These are phyloP conservation scores for Peronospora destructor DNA, from an alignment of 352 stramenopile species.

Conservation along the genomic window DNA sequence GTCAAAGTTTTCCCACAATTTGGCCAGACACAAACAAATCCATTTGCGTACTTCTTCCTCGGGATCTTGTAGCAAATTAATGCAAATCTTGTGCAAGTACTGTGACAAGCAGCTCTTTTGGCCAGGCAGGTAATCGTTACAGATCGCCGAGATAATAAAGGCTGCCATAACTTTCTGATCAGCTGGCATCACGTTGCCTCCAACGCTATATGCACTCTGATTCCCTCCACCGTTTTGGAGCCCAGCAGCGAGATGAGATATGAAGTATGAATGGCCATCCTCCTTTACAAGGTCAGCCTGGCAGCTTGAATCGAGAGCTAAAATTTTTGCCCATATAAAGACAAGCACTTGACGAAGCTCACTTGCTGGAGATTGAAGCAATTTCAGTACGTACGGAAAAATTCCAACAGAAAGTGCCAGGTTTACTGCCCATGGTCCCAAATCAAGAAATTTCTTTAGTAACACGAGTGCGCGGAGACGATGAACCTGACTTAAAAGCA, in stretches of 20 bases:
- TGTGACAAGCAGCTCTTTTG: slow-evolving; percentile 92
- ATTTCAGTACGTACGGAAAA: slow-evolving; percentile 98
- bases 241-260: slow-evolving; percentile 85
- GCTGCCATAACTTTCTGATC: slow-evolving; percentile 93
- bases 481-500: slow-evolving; percentile 95
- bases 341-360: slow-evolving; percentile 95
- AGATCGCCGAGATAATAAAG: slow-evolving; percentile 94
- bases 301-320: slow-evolving; percentile 94
- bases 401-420: slow-evolving; percentile 93
- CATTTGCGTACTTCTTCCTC: slow-evolving; percentile 73
- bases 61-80: slow-evolving; percentile 51
- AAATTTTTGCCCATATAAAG: slow-evolving; percentile 91
- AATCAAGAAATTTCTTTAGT: slow-evolving; percentile 93
- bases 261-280: slow-evolving; percentile 93
- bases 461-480: slow-evolving; percentile 94
- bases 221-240: slow-evolving; percentile 38
- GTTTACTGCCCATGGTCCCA: slow-evolving; percentile 89
- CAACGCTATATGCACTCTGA: slow-evolving; percentile 23
- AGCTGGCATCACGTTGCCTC: slow-evolving; percentile 49
- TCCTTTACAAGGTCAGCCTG: slow-evolving; percentile 96
- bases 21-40: slow-evolving; percentile 90
- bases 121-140: slow-evolving; percentile 85
- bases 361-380: slow-evolving; percentile 91
- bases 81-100: slow-evolving; percentile 73
- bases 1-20: slow-evolving; percentile 91